phyloP scores from a whole-genome alignment of 495 filamentous ascomycete species.

The Talaromyces wortmannii region DNA sequence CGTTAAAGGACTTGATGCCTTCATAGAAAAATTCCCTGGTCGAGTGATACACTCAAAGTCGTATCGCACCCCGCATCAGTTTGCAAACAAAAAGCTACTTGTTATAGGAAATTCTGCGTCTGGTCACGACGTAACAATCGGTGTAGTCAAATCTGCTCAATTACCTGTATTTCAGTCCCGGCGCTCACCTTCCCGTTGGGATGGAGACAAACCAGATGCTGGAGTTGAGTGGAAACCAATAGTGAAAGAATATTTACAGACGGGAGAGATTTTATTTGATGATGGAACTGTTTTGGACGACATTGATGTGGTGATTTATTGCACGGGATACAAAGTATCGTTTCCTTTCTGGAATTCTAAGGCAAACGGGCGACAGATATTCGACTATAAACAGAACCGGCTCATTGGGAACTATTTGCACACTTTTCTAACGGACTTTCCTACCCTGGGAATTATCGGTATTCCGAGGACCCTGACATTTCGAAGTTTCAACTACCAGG shows the following conservation, averaged over 20 bases:
- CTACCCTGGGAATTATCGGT: conserved; percentile 34
- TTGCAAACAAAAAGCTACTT: conserved; percentile 26
- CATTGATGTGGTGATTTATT: conserved; percentile 41
- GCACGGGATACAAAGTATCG: conserved; percentile 39
- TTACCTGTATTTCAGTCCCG: conserved; percentile 38
- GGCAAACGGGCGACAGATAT: conserved; percentile 28
- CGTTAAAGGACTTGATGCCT: conserved; percentile 33
- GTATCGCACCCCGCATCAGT: conserved; percentile 29
- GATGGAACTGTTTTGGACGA: conserved; percentile 30
- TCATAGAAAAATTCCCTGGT: conserved; percentile 26
- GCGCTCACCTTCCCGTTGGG: conserved; percentile 34
- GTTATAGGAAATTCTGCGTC: conserved; percentile 46
- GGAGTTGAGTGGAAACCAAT: conserved; percentile 41
- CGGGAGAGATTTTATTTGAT: conserved; percentile 33
- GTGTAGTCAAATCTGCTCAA: conserved; percentile 21
- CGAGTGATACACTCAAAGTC: conserved; percentile 38
- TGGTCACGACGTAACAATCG: conserved; percentile 35
- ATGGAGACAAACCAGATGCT: conserved; percentile 26
- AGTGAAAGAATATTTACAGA: conserved; percentile 21
- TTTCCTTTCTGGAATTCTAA: conserved; percentile 42
- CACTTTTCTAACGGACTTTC: conserved; percentile 34
- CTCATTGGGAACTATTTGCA: conserved; percentile 31
- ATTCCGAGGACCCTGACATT: conserved; percentile 39
- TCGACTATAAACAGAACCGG: conserved; percentile 26
- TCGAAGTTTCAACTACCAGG: conserved; percentile 45